These are phyloP conservation scores for Acanthamoeba quina DNA, from an alignment of 208 protist genomes.

Conservation along the genomic window DNA sequence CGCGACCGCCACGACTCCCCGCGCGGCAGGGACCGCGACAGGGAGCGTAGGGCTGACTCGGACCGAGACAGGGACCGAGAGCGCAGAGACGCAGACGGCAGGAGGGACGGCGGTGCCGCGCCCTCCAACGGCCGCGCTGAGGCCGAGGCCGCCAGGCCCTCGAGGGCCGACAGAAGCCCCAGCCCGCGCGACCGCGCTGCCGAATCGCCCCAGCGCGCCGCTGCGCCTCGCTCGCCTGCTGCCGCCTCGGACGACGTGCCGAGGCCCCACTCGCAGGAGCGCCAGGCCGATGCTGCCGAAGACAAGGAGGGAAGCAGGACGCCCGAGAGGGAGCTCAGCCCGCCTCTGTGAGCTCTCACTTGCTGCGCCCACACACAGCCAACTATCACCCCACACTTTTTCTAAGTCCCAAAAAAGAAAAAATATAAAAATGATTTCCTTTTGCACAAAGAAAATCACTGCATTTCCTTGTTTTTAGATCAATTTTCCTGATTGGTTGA, in stretches of 20 bases:
- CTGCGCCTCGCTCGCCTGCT: background rate
- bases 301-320: background rate
- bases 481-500: too few species aligned
- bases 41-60: slow-evolving; percentile 6
- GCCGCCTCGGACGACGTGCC: background rate
- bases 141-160: background rate
- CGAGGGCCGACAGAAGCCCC: background rate
- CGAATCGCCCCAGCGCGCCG: background rate
- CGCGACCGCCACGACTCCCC: slow-evolving; percentile 46
- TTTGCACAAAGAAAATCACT: background rate
- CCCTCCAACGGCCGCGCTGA: background rate
- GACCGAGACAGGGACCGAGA: slow-evolving; percentile 37
- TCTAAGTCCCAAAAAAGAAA: background rate
- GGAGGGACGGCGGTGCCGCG: background rate
- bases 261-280: background rate
- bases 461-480: background rate
- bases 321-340: slow-evolving; percentile 20
- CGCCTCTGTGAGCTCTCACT: background rate
- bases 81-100: background rate
- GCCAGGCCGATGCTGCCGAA: background rate
- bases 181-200: background rate
- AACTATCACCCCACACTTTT: background rate
- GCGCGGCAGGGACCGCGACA: background rate
- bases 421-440: background rate
- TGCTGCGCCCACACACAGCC: background rate